Percentiles rank a stretch among this genome's conserved stretches.
Evolutionary conservation across 2,329 filamentous ascomycete species (phyloP).

Genomic region (Calonectria fujianensis): DNA sequence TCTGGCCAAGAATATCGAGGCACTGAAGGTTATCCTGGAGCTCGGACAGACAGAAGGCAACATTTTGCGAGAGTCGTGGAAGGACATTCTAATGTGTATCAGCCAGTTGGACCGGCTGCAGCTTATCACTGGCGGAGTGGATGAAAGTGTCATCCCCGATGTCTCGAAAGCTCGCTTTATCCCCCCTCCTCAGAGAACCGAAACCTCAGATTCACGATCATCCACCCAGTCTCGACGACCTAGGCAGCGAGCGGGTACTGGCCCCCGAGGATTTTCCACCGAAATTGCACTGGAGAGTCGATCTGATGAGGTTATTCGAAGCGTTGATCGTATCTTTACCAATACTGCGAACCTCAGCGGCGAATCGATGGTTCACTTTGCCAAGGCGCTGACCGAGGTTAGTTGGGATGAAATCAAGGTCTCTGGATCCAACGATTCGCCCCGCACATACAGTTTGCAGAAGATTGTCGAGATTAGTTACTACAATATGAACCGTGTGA

Average conservation of each 20-base stretch:
- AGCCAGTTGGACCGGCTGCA: slow-evolving; percentile 97
- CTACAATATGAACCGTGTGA: slow-evolving; percentile 99
- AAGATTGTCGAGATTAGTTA: slow-evolving; percentile 99
- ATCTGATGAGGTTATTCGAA: slow-evolving; percentile 93
- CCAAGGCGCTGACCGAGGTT: slow-evolving; percentile 92
- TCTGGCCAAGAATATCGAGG: slow-evolving; percentile 96
- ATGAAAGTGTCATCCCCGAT: slow-evolving; percentile 93
- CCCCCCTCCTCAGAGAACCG: slow-evolving; percentile 73
- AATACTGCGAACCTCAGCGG: slow-evolving; percentile 95
- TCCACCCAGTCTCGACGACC: slow-evolving; percentile 77
- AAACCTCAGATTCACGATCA: slow-evolving; percentile 76
- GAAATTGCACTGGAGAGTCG: slow-evolving; percentile 95
- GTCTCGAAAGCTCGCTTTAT: slow-evolving; percentile 88
- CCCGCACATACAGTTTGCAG: slow-evolving; percentile 96
- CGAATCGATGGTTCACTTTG: slow-evolving; percentile 96
- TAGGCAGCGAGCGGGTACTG: slow-evolving; percentile 72
- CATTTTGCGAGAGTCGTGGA: slow-evolving; percentile 91
- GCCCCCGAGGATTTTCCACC: slow-evolving; percentile 79
- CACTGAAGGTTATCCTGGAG: slow-evolving; percentile 92
- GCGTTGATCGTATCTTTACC: slow-evolving; percentile 96
- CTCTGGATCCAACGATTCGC: slow-evolving; percentile 95
- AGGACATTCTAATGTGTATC: slow-evolving; percentile 95
- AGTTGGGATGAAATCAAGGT: slow-evolving; percentile 99
- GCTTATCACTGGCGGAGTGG: slow-evolving; percentile 94
- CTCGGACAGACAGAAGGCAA: slow-evolving; percentile 96